phyloP scores from a whole-genome alignment of 805 yeast species.

The Wickerhamiella azyma region DNA sequence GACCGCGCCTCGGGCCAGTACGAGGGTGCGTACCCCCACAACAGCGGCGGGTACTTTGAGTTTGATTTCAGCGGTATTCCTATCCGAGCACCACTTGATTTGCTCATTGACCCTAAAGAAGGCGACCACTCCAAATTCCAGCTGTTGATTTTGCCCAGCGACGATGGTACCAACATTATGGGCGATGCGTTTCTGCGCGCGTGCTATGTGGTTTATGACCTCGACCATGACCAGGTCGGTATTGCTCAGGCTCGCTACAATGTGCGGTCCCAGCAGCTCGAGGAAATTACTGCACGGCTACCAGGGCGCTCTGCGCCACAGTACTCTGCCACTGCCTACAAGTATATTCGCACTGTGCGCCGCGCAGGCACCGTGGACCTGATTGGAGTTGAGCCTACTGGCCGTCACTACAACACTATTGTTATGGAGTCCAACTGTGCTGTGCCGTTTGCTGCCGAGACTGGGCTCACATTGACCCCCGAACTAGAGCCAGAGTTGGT shows the following conservation, averaged over 20 bases:
- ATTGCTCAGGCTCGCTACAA: conserved; percentile 34
- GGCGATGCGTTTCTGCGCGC: conserved; percentile 56
- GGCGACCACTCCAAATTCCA: not conserved
- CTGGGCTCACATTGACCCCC: no score
- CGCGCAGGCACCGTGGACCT: not conserved
- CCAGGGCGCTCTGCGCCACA: conserved; percentile 1
- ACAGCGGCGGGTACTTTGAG: conserved; percentile 7
- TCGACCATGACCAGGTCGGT: conserved; percentile 42
- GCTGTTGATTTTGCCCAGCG: conserved; percentile 2
- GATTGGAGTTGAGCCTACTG: not conserved
- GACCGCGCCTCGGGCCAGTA: conserved; percentile 7
- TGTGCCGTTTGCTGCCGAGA: no score
- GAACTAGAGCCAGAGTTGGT: no score
- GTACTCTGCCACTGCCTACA: conserved; percentile 1
- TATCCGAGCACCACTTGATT: conserved; percentile 11
- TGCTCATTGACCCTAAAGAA: conserved; percentile 7
- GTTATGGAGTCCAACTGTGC: not conserved
- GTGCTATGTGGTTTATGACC: conserved; percentile 54
- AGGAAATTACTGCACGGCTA: conserved; percentile 1
- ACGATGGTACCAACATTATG: conserved; percentile 29
- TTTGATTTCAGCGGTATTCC: conserved; percentile 16
- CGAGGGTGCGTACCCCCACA: conserved; percentile 5
- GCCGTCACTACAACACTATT: not conserved
- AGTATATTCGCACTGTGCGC: not conserved
- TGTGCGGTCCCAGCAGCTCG: not conserved